phyloP scores from a whole-genome alignment of 108 stramenopile species.

The Seminavis robusta region DNA sequence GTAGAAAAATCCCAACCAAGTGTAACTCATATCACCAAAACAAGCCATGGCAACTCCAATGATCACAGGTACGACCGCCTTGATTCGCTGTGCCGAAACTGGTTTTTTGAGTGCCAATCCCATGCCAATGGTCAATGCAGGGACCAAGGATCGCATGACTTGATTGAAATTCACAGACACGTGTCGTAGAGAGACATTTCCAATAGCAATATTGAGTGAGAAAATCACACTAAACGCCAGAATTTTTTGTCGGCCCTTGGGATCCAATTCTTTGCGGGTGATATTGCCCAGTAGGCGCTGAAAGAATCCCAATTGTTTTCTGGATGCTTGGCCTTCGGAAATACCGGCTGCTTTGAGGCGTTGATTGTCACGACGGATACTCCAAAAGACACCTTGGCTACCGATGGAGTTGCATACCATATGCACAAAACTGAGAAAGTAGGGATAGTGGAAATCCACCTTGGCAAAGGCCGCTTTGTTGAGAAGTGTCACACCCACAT shows the following conservation, averaged over 20 bases:
- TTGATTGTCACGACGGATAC: constrained; percentile 8
- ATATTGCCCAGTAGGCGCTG: constrained; percentile 47
- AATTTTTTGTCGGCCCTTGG: constrained; percentile 41
- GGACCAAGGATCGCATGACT: constrained; percentile 71
- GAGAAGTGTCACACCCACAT: constrained; percentile 79
- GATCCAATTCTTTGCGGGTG: constrained; percentile 45
- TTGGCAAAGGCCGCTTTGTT: constrained; percentile 83
- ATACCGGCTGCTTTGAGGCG: no score
- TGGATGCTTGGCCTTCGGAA: no score
- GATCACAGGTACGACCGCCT: constrained; percentile 61
- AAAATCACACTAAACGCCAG: constrained; percentile 72
- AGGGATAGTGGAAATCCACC: constrained; percentile 87
- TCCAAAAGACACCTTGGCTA: constrained; percentile 42
- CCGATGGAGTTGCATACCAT: constrained; percentile 78
- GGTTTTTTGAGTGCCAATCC: constrained; percentile 45
- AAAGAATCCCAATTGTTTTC: constrained; percentile 25
- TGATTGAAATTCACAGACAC: constrained; percentile 91
- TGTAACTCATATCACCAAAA: constrained; percentile 70
- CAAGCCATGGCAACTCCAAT: constrained; percentile 70
- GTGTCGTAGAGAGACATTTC: constrained; percentile 66
- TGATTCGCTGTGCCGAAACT: constrained; percentile 33
- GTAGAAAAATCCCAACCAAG: constrained; percentile 54
- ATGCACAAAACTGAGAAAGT: constrained; percentile 78
- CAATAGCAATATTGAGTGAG: constrained; percentile 84
- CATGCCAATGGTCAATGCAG: constrained; percentile 71